These are phyloP conservation scores for Solanum ossicruentum DNA, from an alignment of 257 asterid species.

Conservation along the genomic window DNA sequence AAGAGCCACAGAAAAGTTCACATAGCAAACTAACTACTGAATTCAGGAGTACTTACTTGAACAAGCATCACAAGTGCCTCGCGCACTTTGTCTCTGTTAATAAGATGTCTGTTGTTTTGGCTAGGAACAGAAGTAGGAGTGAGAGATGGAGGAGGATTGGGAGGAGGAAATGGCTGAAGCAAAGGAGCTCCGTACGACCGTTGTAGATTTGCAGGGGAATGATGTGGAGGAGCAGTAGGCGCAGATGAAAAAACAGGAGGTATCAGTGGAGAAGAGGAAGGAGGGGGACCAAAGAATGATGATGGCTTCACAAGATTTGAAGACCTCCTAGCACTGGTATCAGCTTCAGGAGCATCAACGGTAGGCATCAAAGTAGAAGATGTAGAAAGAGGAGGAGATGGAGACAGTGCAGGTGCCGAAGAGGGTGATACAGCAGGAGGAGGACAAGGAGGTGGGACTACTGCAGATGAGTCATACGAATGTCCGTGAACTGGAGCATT, in stretches of 20 bases:
- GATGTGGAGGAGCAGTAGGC: conserved; percentile 73
- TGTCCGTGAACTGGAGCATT: conserved; percentile 35
- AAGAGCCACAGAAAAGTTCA: neutral
- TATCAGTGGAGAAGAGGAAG: conserved; percentile 45
- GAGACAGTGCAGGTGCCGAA: conserved; percentile 32
- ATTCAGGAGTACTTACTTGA: conserved; percentile 41
- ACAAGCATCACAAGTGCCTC: conserved; percentile 74
- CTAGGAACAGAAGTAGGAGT: conserved; percentile 49
- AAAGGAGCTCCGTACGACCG: conserved; percentile 79
- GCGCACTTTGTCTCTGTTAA: conserved; percentile 68
- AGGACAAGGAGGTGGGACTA: conserved; percentile 25
- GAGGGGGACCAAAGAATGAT: conserved; percentile 51
- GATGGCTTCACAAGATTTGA: conserved; percentile 86
- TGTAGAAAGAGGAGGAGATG: conserved; percentile 29
- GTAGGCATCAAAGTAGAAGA: conserved; percentile 44
- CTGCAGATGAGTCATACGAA: conserved; percentile 31
- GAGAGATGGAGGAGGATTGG: conserved; percentile 86
- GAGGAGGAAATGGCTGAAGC: conserved; percentile 99
- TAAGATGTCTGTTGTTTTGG: conserved; percentile 34
- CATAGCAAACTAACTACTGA: neutral
- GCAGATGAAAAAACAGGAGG: conserved; percentile 62
- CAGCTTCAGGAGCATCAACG: conserved; percentile 37
- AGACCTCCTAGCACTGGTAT: conserved; percentile 24
- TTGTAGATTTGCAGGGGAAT: conserved; percentile 42
- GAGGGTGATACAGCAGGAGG: conserved; percentile 31